A percentile compares a stretch with the other conserved stretches of the same genome.
Evolutionary conservation across 2,329 filamentous ascomycete species (phyloP).

Genomic region (Aspergillus ustus): DNA sequence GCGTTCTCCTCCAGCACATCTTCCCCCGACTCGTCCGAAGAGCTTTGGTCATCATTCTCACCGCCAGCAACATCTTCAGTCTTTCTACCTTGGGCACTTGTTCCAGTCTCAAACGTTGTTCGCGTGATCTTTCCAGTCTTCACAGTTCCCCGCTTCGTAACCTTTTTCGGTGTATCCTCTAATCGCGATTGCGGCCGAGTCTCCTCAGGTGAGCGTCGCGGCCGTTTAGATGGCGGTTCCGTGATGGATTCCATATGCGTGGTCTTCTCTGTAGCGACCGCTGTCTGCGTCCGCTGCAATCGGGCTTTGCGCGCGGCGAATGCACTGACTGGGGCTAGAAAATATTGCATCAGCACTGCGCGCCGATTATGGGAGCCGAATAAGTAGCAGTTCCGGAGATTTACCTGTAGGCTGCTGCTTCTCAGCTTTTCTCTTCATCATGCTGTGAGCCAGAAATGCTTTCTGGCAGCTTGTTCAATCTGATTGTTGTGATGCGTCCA

Average conservation of each 20-base stretch:
- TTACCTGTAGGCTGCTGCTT: slow-evolving; percentile 42
- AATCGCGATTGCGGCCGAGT: slow-evolving; percentile 17
- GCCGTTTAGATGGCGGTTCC: slow-evolving; percentile 43
- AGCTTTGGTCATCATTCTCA: slow-evolving; percentile 10
- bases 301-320: slow-evolving; percentile 49
- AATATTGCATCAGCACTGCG: slow-evolving; percentile 14
- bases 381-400: not conserved
- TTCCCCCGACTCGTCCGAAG: slow-evolving; percentile 26
- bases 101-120: slow-evolving; percentile 15
- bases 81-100: slow-evolving; percentile 10
- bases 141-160: slow-evolving; percentile 25
- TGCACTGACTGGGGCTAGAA: slow-evolving; percentile 45
- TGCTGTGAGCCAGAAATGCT: not conserved
- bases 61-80: not conserved
- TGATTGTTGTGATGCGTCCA: slow-evolving; percentile 2
- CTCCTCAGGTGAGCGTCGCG: slow-evolving; percentile 35
- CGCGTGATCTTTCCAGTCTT: slow-evolving; percentile 19
- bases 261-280: slow-evolving; percentile 25
- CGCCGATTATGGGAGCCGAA: not conserved
- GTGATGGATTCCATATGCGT: slow-evolving; percentile 22
- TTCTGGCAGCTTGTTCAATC: not conserved
- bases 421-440: slow-evolving; percentile 46
- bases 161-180: slow-evolving; percentile 25
- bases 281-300: slow-evolving; percentile 37
- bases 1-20: slow-evolving; percentile 24